Base-by-base conservation (phyloP, 1,139 yeast species). In the Hemisphaericaspora lyxosophila region DNA sequence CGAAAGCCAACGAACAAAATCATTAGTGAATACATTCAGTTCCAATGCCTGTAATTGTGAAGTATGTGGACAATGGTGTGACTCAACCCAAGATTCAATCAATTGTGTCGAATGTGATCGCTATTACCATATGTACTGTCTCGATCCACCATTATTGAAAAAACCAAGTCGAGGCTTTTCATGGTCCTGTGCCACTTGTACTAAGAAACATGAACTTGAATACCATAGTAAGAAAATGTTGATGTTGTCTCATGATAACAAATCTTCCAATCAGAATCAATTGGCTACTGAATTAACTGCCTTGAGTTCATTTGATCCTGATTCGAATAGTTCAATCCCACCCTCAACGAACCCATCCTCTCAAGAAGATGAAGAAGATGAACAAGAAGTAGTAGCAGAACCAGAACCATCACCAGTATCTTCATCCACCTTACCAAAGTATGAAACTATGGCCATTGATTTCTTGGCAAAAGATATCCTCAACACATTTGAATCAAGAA, bases 101-200 rank as follows among this genome's bases (percentile, higher is more conserved):
- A 74, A 71, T 44, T 90, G 97, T 63, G 85, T 85, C n/a, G 82
- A 75, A 38, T 90, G 97, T 59, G 66, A 70, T 11, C 71, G 75
- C 23, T 71, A 71, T 46, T 87, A 80, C 49, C 97, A 90, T 62
- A 78, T 89, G 80, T 68, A 78, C 34, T 90, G 97, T 57, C 75
- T 90, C 34, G 89, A 85, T 45, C 96, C 97, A 1, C 97, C 97
- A 0, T 60, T 88, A 31, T 57, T 76, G 38, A 77, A 78, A 48
- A 86, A 86, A 51, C 97, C 96, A 0, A 82, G 88, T 34, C 66
- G 95, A 41, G 96, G 96, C 1, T 85, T 88, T 55, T 86, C 89
- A 5, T 90, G 97, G 97, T 75, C 89, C n/a, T 90, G 97, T 68
- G 92, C 88, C 17, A 59, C 68, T 3, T 89, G 97, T 62, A 73